Evolutionary conservation across 495 filamentous ascomycete species (phyloP).

Genomic region (Penicillium roqueforti): DNA sequence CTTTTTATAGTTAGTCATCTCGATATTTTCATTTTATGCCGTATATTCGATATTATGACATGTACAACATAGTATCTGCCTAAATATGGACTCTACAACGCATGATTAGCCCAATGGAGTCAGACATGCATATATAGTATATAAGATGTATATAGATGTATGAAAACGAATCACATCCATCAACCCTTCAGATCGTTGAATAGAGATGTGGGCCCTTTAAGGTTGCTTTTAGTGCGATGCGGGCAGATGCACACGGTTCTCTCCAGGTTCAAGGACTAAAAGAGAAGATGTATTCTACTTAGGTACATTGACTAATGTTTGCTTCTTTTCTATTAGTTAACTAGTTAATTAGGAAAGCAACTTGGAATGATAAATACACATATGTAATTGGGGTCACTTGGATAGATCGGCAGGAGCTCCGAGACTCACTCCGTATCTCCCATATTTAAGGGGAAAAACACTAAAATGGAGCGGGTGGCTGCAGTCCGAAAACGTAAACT

Average conservation of each 20-base stretch:
- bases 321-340: too few relatives aligned
- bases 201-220: conserved; percentile 20
- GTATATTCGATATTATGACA: not conserved
- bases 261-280: conserved; percentile 1
- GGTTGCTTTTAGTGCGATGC: conserved; percentile 28
- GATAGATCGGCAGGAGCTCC: conserved; percentile 2
- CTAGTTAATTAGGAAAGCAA: too few relatives aligned
- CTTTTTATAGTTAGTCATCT: not conserved
- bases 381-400: not conserved
- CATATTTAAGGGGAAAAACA: not conserved
- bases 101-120: not conserved
- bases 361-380: not conserved
- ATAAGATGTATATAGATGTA: not conserved
- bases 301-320: too few relatives aligned
- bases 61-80: not conserved
- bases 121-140: not conserved
- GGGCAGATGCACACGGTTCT: conserved; percentile 24
- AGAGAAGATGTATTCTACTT: too few relatives aligned
- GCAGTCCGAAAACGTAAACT: conserved; percentile 21
- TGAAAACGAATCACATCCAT: not conserved
- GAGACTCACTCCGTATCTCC: not conserved
- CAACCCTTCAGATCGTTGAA: not conserved
- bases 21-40: not conserved
- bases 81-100: not conserved
- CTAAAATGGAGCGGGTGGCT: conserved; percentile 19